Evolutionary conservation across 768 basidiomycete species (phyloP), one percentile per base, ranked within the genome.

Genomic region (Megacollybia marginata): DNA sequence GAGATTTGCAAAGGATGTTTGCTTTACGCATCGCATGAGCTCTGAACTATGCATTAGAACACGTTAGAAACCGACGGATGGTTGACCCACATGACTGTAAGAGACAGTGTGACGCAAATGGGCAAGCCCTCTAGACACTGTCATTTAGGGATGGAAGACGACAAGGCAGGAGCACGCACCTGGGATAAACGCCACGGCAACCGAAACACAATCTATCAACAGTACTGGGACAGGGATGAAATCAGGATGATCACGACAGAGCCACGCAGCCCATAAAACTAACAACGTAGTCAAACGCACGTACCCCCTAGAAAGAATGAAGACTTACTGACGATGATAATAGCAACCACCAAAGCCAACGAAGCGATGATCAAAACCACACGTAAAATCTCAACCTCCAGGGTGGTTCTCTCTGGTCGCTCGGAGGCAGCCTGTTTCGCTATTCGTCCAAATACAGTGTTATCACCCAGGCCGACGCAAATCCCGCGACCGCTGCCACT

Each of bases 321-420:
- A 18, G 3, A 40, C 38, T 40, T 8, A 40, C 38, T 40, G 38
- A 40, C 38, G 38, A 40, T 40, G 38, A 40, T 4, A 3, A 18
- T 40, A 13, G 38, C 38, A 18, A 40, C 38, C 15, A 8, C 5
- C 38, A 70, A 52, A 1, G 79, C 78, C 38, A 79, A 57, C 23
- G 63, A 53, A 1, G 72, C 72, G 50, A 81, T 80, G 52, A 79
- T 71, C 13, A 72, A 49, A 16, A 82, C 76, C 55, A 82, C 78
- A 34, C 76, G 71, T 12, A 75, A 55, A 51, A 83, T 74, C 56
- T 83, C 80, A 8, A 64, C 59, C 49, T 82, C 76, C 13, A 83
- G 62, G 2, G 78, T 78, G 4, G 79, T 80, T 51, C 63, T 49
- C 52, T 65, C 42, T 55, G 60, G 59, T 4, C 60, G 53, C 52